Base-by-base conservation (phyloP, 2,329 filamentous ascomycete species). In the Cladophialophora immunda region DNA sequence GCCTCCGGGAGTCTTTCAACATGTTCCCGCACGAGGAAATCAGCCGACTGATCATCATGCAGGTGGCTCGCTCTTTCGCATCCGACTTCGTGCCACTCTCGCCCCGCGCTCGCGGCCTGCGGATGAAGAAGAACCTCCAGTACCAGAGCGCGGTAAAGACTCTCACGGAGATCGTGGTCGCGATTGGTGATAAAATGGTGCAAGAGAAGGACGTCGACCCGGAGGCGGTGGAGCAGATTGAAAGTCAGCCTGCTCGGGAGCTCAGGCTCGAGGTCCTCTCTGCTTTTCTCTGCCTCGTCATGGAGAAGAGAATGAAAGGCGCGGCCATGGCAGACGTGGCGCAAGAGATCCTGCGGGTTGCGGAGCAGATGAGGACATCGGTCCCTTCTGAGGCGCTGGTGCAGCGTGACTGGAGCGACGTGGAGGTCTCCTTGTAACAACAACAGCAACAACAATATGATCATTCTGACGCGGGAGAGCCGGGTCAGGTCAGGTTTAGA, bases 1-100 rank as follows among this genome's bases (percentile, higher is more conserved):
- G 80, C 1, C 73, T 86, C 73, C 77, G 78, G 56, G 69, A 78
- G 19, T 70, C 73, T 4, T 86, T 85, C 64, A 76, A 77, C 34
- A 77, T 80, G 58, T 79, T 78, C 58, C 84, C 85, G 0, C 81
- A 81, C 62, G 77, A 81, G 58, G 76, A 77, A 25, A 85, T 83
- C 11, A 80, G 78, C 25, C 81, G 81, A 15, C 77, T 82, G 69
- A 77, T 86, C 63, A 75, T 84, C 32, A 76, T 85, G 41, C 82
- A 85, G 70, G 76, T 86, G 50, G 80, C 83, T 19, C 80, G 83
- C 4, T 75, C 77, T 50, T 75, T 81, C 53, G 76, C 79, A 15
- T 75, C 75, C n/a, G 77, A 68, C 60, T 66, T 77, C 5, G 76
- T 77, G 52, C 36, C 55, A 7, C 36, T 19, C 19, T 52, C 60